These are phyloP conservation scores for Simplicillium aogashimaense DNA, from an alignment of 2,329 filamentous ascomycete genomes.

Conservation along the genomic window DNA sequence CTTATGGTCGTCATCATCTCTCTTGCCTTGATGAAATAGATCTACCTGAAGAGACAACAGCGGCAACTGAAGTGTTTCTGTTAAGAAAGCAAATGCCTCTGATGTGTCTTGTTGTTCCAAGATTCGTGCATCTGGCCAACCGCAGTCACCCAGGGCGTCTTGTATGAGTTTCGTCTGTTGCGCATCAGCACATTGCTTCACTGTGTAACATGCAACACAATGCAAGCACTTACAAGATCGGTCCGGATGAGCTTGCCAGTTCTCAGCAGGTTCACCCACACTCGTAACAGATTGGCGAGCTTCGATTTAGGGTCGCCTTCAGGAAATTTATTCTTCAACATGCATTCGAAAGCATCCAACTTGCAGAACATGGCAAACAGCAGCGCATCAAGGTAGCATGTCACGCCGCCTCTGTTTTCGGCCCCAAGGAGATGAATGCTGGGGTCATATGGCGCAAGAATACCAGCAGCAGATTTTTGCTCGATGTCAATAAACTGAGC, in stretches of 20 bases:
- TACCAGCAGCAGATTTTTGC: slow-evolving; percentile 71
- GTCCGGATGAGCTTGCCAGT: slow-evolving; percentile 75
- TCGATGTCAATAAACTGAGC: slow-evolving; percentile 69
- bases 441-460: slow-evolving; percentile 66
- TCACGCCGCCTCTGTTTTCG: slow-evolving; percentile 75
- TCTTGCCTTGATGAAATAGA: slow-evolving; percentile 83
- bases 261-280: slow-evolving; percentile 91
- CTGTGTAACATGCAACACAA: not conserved
- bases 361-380: slow-evolving; percentile 94
- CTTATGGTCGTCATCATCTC: slow-evolving; percentile 82
- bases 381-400: slow-evolving; percentile 88
- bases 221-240: slow-evolving; percentile 55
- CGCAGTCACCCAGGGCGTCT: slow-evolving; percentile 71
- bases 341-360: slow-evolving; percentile 83
- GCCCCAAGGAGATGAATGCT: slow-evolving; percentile 69
- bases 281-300: slow-evolving; percentile 65
- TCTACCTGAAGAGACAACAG: slow-evolving; percentile 88
- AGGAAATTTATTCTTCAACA: slow-evolving; percentile 70
- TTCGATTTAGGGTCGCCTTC: slow-evolving; percentile 58
- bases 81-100: slow-evolving; percentile 92
- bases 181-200: slow-evolving; percentile 18
- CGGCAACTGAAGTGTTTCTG: slow-evolving; percentile 77
- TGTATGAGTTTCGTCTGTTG: slow-evolving; percentile 70
- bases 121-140: slow-evolving; percentile 72
- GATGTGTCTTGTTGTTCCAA: slow-evolving; percentile 90